A percentile compares a stretch with the other conserved stretches of the same genome.
These are phyloP conservation scores for Panus rudis DNA, from an alignment of 768 basidiomycete genomes.

Conservation along the genomic window DNA sequence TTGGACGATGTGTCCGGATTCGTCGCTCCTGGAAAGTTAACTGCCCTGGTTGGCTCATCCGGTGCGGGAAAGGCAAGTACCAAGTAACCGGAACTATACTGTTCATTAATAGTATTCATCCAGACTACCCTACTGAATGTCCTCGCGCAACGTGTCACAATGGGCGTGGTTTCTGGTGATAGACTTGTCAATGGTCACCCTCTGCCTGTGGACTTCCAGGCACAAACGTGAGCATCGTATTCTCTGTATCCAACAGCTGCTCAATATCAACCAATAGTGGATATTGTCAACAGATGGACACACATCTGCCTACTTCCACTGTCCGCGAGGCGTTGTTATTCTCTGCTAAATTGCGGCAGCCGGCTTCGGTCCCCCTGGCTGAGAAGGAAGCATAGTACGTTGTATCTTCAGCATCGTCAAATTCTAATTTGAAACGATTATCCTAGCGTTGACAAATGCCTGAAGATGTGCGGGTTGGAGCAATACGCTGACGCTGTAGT, in stretches of 20 bases:
- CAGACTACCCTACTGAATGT: conserved; percentile 46
- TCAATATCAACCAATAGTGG: conserved; percentile 35
- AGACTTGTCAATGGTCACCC: conserved; percentile 38
- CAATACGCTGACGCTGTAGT: conserved; percentile 63
- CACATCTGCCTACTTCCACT: conserved; percentile 66
- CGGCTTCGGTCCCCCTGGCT: conserved; percentile 46
- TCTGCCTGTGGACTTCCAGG: conserved; percentile 42
- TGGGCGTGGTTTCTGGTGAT: conserved; percentile 35
- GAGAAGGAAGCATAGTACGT: conserved; percentile 81
- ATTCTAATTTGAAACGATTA: background rate
- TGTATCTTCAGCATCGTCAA: background rate
- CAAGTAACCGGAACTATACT: conserved; percentile 1
- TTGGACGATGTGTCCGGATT: conserved; percentile 73
- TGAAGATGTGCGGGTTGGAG: conserved; percentile 60
- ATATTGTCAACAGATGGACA: conserved; percentile 84
- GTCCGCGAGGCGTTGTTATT: conserved; percentile 78
- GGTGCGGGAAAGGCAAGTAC: conserved; percentile 38
- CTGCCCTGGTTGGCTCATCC: conserved; percentile 67
- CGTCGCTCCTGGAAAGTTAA: conserved; percentile 74
- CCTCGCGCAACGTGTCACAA: conserved; percentile 31
- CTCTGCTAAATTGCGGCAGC: conserved; percentile 77
- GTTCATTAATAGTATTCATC: background rate
- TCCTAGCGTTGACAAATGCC: conserved; percentile 43
- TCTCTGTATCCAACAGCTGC: background rate
- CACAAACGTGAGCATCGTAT: conserved; percentile 35